Percentiles rank a stretch among this genome's conserved stretches.
Evolutionary conservation across 257 asterid species (phyloP).

Genomic region (Solanum sejunctum): DNA sequence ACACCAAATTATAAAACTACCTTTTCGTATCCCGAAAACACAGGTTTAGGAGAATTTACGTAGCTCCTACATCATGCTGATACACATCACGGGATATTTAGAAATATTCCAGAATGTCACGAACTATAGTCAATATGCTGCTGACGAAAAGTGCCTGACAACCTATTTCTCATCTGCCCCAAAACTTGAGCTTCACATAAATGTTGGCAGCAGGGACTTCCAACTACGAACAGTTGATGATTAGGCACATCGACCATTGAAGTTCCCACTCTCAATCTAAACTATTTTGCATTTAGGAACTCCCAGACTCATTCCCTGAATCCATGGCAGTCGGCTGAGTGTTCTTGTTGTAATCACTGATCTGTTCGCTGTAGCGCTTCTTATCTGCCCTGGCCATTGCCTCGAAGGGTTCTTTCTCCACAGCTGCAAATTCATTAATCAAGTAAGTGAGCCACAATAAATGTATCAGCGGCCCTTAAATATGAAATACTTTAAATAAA

Average conservation of each 20-base stretch:
- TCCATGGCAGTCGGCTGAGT: conserved; percentile 29
- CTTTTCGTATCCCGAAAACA: background rate
- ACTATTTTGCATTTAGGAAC: conserved; percentile 8
- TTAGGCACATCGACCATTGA: background rate
- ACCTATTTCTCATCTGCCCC: background rate
- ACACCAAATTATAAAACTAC: background rate
- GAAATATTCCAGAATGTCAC: background rate
- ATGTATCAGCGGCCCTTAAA: background rate
- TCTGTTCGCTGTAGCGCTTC: conserved; percentile 58
- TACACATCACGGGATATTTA: background rate
- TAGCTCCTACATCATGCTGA: background rate
- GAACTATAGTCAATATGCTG: background rate
- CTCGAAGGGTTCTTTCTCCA: conserved; percentile 77
- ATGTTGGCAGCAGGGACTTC: background rate
- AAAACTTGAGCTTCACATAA: background rate
- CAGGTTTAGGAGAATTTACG: background rate
- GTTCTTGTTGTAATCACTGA: conserved; percentile 57
- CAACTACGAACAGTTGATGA: background rate
- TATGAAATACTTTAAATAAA: background rate
- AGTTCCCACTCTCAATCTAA: background rate
- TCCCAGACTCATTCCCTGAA: conserved; percentile 48
- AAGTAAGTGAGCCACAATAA: background rate
- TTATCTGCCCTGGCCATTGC: conserved; percentile 79
- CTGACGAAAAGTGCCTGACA: background rate
- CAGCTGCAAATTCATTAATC: conserved; percentile 32